phyloP scores from a whole-genome alignment of 179 eudicot genomes.

The Silene noctiflora region DNA sequence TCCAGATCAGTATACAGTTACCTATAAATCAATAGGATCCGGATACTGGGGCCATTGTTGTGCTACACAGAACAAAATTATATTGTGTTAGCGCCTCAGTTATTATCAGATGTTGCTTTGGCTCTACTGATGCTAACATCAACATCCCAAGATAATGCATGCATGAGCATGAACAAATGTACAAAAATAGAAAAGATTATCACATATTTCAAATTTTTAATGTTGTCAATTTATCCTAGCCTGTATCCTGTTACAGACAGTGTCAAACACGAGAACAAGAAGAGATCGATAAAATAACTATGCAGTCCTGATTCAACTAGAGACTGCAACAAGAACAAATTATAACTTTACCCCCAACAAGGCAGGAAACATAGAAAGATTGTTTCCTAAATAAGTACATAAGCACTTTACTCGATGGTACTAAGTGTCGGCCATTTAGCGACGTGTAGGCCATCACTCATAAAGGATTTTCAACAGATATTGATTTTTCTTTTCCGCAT shows the following conservation, averaged over 20 bases:
- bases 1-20: conserved; percentile 19
- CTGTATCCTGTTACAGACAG: too few species aligned
- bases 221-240: not conserved
- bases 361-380: not conserved
- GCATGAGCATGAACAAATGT: not conserved
- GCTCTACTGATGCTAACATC: not conserved
- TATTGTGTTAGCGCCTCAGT: conserved; percentile 27
- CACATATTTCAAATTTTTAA: not conserved
- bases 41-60: conserved; percentile 56
- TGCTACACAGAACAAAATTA: conserved; percentile 48
- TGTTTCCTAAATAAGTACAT: not conserved
- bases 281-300: not conserved
- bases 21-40: conserved; percentile 84
- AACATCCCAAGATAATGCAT: conserved; percentile 2
- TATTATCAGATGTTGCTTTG: not conserved
- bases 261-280: not conserved
- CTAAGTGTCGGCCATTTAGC: too few species aligned
- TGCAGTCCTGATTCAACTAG: not conserved
- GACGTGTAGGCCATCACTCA: too few species aligned
- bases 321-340: not conserved
- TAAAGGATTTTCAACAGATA: too few species aligned
- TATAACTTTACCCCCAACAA: too few species aligned
- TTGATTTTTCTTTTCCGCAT: too few species aligned
- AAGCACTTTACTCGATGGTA: too few species aligned
- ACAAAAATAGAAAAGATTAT: not conserved